Conservation (phyloP, 2,329 filamentous ascomycete genomes). For the Colletotrichum phormii region DNA sequence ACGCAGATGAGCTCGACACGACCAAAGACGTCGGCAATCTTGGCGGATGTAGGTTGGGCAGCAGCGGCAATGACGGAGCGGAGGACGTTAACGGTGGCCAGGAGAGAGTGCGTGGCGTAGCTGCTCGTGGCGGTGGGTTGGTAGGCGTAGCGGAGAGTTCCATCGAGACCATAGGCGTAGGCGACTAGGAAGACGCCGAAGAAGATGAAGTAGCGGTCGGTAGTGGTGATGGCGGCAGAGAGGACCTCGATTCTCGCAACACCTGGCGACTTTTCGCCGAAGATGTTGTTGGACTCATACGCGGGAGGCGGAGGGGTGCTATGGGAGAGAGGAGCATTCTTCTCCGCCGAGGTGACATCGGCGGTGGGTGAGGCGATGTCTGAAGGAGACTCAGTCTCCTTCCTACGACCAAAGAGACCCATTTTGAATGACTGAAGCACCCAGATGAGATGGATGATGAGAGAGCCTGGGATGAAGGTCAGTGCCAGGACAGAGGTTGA, state of each 20-base stretch:
- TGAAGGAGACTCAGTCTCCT: conserved; percentile 12
- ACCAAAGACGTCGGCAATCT: conserved; percentile 73
- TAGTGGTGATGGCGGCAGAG: conserved; percentile 60
- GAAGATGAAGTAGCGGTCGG: conserved; percentile 69
- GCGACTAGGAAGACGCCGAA: conserved; percentile 71
- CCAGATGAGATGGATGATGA: not conserved
- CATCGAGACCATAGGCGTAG: conserved; percentile 73
- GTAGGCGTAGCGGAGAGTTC: conserved; percentile 65
- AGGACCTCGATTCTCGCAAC: conserved; percentile 71
- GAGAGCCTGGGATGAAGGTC: not conserved
- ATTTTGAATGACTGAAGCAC: not conserved
- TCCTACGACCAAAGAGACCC: conserved; percentile 11
- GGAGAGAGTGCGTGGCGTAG: conserved; percentile 64
- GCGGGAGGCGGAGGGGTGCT: not conserved
- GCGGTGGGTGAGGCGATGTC: conserved; percentile 3
- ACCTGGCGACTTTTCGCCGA: conserved; percentile 57
- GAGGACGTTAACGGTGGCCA: conserved; percentile 68
- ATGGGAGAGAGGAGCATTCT: not conserved
- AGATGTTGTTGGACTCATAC: conserved; percentile 34
- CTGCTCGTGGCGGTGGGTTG: conserved; percentile 65
- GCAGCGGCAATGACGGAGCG: conserved; percentile 70
- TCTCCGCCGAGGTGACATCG: not conserved
- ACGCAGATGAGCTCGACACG: conserved; percentile 68
- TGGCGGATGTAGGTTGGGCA: conserved; percentile 67
- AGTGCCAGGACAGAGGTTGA: not conserved